Evolutionary conservation across 2,329 filamentous ascomycete genomes (phyloP).

Genomic region (Tolypocladium amazonense): DNA sequence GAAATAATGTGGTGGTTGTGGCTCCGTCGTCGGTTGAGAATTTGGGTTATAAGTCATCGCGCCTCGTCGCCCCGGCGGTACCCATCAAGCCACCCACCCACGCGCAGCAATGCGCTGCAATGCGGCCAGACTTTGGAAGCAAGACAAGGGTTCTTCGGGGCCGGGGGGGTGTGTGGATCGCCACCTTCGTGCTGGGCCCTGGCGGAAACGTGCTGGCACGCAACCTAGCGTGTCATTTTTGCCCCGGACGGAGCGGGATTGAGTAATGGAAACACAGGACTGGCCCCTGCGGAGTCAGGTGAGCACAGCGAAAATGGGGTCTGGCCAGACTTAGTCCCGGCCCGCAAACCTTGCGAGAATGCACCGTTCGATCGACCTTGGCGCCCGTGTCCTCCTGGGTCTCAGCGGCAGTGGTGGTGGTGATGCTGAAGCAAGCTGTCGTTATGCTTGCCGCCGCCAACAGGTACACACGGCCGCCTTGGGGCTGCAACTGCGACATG

Average conservation of each 20-base stretch:
- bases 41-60: slow-evolving; percentile 1
- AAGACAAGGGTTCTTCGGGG: neutral
- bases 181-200: slow-evolving; percentile 1
- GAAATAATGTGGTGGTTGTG: neutral
- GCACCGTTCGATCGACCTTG: neutral
- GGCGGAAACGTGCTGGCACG: slow-evolving; percentile 2
- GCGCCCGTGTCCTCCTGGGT: neutral
- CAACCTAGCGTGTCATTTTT: slow-evolving; percentile 2
- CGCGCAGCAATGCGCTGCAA: neutral
- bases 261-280: slow-evolving; percentile 8
- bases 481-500: neutral
- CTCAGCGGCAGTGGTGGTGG: neutral
- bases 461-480: neutral
- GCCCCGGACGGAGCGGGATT: slow-evolving; percentile 3
- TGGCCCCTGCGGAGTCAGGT: slow-evolving; percentile 5
- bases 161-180: neutral
- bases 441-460: neutral
- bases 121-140: neutral
- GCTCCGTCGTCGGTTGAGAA: neutral
- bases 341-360: neutral
- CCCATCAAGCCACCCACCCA: neutral
- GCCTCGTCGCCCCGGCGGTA: neutral
- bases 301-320: slow-evolving; percentile 2
- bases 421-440: neutral
- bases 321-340: neutral